These are phyloP conservation scores for Talaromyces ruber DNA, from an alignment of 495 filamentous ascomycete genomes.

Conservation along the genomic window DNA sequence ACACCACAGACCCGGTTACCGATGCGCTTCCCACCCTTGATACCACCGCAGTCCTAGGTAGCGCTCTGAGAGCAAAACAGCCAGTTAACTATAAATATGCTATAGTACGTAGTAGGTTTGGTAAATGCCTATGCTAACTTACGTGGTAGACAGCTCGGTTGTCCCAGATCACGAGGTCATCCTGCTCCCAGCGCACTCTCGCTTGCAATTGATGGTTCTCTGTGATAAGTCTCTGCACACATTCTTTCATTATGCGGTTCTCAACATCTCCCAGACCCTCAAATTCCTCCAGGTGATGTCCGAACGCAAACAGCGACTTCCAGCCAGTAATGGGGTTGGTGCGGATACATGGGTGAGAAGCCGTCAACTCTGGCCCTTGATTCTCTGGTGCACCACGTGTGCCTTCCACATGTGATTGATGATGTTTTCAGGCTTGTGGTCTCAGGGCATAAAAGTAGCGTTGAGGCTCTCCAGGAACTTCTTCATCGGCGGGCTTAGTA, in stretches of 20 bases:
- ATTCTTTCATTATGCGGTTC: conserved; percentile 42
- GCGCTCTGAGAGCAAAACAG: conserved; percentile 15
- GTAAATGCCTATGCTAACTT: background rate
- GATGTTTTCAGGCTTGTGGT: conserved; percentile 43
- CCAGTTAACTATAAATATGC: background rate
- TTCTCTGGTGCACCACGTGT: conserved; percentile 62
- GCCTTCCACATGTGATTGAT: conserved; percentile 45
- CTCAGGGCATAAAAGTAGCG: conserved; percentile 57
- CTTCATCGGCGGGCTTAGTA: conserved; percentile 55
- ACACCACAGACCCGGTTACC: conserved; percentile 34
- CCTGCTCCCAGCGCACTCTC: background rate
- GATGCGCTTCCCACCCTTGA: conserved; percentile 7
- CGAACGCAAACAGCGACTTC: conserved; percentile 54
- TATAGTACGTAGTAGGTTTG: background rate
- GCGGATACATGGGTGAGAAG: conserved; percentile 63
- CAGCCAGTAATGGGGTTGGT: conserved; percentile 78
- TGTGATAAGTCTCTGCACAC: conserved; percentile 47
- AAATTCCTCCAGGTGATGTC: conserved; percentile 45
- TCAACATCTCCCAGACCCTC: conserved; percentile 52
- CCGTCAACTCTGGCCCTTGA: conserved; percentile 49
- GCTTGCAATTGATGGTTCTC: conserved; percentile 54
- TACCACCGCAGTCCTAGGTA: conserved; percentile 47
- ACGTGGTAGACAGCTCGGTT: conserved; percentile 56
- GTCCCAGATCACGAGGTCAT: conserved; percentile 53
- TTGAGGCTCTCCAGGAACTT: conserved; percentile 62